phyloP scores from a whole-genome alignment of 2,329 filamentous ascomycete genomes.

The Juglanconis sp. region DNA sequence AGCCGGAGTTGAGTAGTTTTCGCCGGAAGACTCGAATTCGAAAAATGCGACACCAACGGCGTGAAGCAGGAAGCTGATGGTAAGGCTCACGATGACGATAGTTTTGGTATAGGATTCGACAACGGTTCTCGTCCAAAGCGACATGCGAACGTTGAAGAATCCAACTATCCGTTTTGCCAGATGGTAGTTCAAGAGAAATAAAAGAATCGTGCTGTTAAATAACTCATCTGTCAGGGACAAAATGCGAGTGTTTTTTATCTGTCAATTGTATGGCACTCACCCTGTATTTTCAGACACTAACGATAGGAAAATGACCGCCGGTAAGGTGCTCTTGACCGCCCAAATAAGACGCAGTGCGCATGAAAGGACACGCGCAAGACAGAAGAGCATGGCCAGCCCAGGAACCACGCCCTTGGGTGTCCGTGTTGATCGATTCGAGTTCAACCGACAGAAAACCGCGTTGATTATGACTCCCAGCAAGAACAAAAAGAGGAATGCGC shows the following conservation, averaged over 20 bases:
- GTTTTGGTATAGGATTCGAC: background rate
- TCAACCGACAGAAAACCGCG: slow-evolving; percentile 1
- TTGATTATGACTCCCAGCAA: background rate
- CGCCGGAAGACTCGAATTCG: background rate
- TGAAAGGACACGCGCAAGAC: slow-evolving; percentile 3
- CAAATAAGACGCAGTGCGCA: slow-evolving; percentile 1
- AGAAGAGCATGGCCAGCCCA: slow-evolving; percentile 5
- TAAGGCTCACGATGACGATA: background rate
- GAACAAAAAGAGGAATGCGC: background rate
- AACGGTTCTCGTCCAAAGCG: slow-evolving; percentile 1
- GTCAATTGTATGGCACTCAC: background rate
- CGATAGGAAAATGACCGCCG: background rate
- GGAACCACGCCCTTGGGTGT: background rate
- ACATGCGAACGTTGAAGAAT: slow-evolving; percentile 3
- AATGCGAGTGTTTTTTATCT: background rate
- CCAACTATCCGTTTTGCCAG: slow-evolving; percentile 2
- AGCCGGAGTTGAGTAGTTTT: background rate
- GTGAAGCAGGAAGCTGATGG: background rate
- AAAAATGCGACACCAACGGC: background rate
- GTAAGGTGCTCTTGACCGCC: background rate
- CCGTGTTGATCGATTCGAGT: background rate
- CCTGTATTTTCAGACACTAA: slow-evolving; percentile 7
- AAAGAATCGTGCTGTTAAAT: background rate
- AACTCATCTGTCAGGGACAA: background rate
- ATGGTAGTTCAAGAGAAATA: slow-evolving; percentile 7